phyloP scores from a whole-genome alignment of 1,284 basidiomycete species.

The Microstroma glucosiphilum region DNA sequence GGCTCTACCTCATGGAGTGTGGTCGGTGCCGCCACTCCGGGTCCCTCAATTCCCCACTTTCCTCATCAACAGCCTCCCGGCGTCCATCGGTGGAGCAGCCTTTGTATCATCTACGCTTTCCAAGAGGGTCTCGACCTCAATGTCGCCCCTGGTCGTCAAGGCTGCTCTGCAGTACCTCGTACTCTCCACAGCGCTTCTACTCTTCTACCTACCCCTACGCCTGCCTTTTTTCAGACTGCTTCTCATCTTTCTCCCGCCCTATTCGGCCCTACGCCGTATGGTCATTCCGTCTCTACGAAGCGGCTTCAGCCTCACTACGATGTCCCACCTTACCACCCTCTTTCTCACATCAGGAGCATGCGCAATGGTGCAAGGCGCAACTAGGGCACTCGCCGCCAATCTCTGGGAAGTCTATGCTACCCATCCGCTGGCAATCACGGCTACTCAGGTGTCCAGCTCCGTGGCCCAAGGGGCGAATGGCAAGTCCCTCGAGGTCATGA shows the following conservation, averaged over 20 bases:
- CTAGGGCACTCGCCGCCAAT: neutral
- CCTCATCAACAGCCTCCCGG: neutral
- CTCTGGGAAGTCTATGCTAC: conserved; percentile 5
- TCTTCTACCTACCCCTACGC: neutral
- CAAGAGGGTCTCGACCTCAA: neutral
- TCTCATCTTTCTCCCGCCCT: conserved; percentile 2
- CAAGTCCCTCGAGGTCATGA: neutral
- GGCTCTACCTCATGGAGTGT: neutral
- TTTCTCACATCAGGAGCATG: neutral
- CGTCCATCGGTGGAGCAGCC: neutral
- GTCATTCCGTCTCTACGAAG: neutral
- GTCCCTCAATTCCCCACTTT: neutral
- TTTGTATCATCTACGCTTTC: neutral
- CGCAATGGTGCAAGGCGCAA: neutral
- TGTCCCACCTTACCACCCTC: neutral
- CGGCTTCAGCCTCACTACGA: neutral
- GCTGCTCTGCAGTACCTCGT: neutral
- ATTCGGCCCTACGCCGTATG: conserved; percentile 2
- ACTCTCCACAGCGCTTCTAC: neutral
- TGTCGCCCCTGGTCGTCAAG: neutral
- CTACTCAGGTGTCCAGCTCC: neutral
- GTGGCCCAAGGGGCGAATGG: neutral
- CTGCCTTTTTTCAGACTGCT: neutral
- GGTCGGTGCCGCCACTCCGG: neutral
- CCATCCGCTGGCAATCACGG: neutral